Percentiles rank a stretch among this genome's conserved stretches.
phyloP scores from a whole-genome alignment of 208 protist species.

The Trypanosoma mega region DNA sequence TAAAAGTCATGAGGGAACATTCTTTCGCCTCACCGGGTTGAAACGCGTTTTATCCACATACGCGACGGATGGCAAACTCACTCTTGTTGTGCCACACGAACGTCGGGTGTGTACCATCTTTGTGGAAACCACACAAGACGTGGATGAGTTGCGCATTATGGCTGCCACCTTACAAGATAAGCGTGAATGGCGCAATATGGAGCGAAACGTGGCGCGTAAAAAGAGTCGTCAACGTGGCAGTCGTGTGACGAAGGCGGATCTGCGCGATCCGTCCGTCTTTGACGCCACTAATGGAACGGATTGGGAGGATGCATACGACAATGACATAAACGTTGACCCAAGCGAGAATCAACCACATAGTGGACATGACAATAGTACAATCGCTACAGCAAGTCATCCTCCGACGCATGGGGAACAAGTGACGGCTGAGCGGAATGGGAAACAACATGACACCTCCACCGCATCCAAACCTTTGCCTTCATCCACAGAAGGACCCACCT shows the following conservation, averaged over 20 bases:
- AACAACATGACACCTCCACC: too few species aligned
- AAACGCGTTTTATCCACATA: conserved; percentile 53
- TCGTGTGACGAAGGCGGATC: not conserved
- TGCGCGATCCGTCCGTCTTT: conserved; percentile 6
- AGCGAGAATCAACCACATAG: too few species aligned
- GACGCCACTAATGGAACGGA: not conserved
- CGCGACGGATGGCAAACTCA: conserved; percentile 62
- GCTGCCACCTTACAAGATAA: conserved; percentile 56
- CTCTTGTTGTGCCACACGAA: conserved; percentile 62
- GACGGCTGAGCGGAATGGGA: too few species aligned
- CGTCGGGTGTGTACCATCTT: conserved; percentile 55
- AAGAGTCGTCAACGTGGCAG: conserved; percentile 6
- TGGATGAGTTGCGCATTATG: conserved; percentile 67
- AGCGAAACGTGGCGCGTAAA: conserved; percentile 61
- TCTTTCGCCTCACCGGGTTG: conserved; percentile 59
- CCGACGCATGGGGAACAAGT: too few species aligned
- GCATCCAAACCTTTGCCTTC: too few species aligned
- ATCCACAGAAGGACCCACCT: conserved; percentile 9
- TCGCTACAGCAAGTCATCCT: too few species aligned
- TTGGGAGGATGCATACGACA: conserved; percentile 11
- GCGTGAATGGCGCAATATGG: conserved; percentile 49
- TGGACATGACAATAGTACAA: too few species aligned
- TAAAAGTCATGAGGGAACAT: conserved; percentile 61
- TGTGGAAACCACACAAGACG: conserved; percentile 60
- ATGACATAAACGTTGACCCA: too few species aligned